Conservation (phyloP, 768 basidiomycete genomes). For the Leucocoprinus leucothites region DNA sequence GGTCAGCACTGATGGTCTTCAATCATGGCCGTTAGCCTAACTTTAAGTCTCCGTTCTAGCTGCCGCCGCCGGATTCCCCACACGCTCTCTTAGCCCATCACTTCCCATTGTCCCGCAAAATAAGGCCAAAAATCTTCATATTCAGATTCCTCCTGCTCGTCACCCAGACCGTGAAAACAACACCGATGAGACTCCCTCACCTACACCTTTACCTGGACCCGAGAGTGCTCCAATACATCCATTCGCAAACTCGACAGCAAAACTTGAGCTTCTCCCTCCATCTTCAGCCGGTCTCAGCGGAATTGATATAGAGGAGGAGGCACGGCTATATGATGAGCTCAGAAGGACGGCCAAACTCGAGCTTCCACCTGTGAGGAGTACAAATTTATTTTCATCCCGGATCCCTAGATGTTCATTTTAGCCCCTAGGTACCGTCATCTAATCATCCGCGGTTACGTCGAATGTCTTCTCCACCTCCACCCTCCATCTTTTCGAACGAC, state of each 20-base stretch:
- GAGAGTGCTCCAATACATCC: conserved; percentile 29
- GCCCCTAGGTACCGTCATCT: background rate
- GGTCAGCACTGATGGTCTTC: too few relatives aligned
- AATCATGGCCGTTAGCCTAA: too few relatives aligned
- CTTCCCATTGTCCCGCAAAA: background rate
- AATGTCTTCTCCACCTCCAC: conserved; percentile 15
- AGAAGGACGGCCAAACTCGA: conserved; percentile 35
- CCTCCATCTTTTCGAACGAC: conserved; percentile 61
- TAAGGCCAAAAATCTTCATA: background rate
- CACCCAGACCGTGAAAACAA: background rate
- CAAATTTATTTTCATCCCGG: background rate
- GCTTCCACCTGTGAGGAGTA: background rate
- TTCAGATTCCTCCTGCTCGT: conserved; percentile 1
- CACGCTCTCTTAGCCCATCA: background rate
- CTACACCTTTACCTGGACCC: conserved; percentile 5
- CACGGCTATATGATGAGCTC: conserved; percentile 63
- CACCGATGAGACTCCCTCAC: background rate
- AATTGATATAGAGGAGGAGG: conserved; percentile 70
- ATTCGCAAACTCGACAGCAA: conserved; percentile 41
- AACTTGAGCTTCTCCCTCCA: conserved; percentile 50
- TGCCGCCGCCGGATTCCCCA: conserved; percentile 7
- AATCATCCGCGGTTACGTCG: conserved; percentile 24
- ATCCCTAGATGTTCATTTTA: background rate
- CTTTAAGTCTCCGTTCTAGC: background rate
- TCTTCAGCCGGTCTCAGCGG: conserved; percentile 22